Percentiles rank a stretch among this genome's conserved stretches.
Evolutionary conservation across 306 rosid species (phyloP).

Genomic region (Rosa lucieae): DNA sequence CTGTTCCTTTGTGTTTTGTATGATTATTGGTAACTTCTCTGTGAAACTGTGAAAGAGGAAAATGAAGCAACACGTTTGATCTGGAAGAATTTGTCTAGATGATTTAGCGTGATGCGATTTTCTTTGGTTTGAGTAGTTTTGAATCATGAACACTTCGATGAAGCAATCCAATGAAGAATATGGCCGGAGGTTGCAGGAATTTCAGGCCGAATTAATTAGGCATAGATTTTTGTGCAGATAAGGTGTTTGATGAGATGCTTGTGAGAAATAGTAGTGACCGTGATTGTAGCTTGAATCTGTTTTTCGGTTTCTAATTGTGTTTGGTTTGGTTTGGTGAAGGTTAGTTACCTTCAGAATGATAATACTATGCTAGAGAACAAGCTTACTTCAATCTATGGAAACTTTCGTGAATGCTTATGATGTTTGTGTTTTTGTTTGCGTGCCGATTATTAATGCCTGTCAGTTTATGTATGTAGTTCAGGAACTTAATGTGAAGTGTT

Average conservation of each 20-base stretch:
- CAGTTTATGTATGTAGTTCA: neutral
- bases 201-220: conserved; percentile 48
- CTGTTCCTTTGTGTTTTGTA: too few relatives aligned
- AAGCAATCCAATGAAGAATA: conserved; percentile 65
- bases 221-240: neutral
- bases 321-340: conserved; percentile 31
- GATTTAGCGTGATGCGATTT: too few relatives aligned
- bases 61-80: too few relatives aligned
- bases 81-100: too few relatives aligned
- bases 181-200: conserved; percentile 54
- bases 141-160: neutral
- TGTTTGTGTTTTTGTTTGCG: conserved; percentile 32
- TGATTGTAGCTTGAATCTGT: neutral
- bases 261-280: conserved; percentile 8
- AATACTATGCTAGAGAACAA: conserved; percentile 65
- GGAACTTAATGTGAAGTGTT: neutral
- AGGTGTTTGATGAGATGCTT: neutral
- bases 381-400: conserved; percentile 59
- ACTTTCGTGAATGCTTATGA: conserved; percentile 57
- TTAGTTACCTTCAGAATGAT: conserved; percentile 56
- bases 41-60: too few relatives aligned
- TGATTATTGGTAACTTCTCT: too few relatives aligned
- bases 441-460: neutral
- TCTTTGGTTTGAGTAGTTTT: too few relatives aligned
- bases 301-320: neutral